Evolutionary conservation across 805 yeast genomes (phyloP).

Genomic region (Ogataea sp.): DNA sequence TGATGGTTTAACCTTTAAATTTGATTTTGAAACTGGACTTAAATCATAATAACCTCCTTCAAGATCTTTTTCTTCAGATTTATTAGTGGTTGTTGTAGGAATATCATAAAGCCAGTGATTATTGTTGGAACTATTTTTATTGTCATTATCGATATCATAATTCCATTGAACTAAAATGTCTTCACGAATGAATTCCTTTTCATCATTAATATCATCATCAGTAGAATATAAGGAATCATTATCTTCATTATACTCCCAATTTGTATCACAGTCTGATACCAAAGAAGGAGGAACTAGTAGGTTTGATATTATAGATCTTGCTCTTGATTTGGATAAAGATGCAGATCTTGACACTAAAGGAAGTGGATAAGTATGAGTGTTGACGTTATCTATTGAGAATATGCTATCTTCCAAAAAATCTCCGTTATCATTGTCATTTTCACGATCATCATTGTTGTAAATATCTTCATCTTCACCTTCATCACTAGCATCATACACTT

Average conservation of each 20-base stretch:
- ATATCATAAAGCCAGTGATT: neutral
- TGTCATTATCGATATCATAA: neutral
- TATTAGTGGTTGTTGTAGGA: no score
- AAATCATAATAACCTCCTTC: neutral
- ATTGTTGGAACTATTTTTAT: neutral
- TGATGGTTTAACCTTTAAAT: neutral
- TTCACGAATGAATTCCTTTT: neutral
- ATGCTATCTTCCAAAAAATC: conserved; percentile 2
- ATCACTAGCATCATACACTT: neutral
- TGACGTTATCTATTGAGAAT: conserved; percentile 1
- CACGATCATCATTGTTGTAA: conserved; percentile 12
- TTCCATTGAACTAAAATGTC: conserved; percentile 1
- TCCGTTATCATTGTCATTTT: conserved; percentile 12
- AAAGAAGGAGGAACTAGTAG: conserved; percentile 3
- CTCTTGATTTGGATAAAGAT: conserved; percentile 1
- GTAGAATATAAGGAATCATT: conserved; percentile 6
- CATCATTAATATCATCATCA: conserved; percentile 2
- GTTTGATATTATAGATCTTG: conserved; percentile 2
- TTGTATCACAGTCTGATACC: conserved; percentile 2
- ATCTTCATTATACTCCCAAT: conserved; percentile 3
- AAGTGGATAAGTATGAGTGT: neutral
- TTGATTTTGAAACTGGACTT: neutral
- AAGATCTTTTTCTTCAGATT: no score
- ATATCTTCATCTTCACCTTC: conserved; percentile 3
- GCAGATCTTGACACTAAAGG: neutral